Evolutionary conservation across 208 protist genomes (phyloP).

Genomic region (Wallacemonas sp.): DNA sequence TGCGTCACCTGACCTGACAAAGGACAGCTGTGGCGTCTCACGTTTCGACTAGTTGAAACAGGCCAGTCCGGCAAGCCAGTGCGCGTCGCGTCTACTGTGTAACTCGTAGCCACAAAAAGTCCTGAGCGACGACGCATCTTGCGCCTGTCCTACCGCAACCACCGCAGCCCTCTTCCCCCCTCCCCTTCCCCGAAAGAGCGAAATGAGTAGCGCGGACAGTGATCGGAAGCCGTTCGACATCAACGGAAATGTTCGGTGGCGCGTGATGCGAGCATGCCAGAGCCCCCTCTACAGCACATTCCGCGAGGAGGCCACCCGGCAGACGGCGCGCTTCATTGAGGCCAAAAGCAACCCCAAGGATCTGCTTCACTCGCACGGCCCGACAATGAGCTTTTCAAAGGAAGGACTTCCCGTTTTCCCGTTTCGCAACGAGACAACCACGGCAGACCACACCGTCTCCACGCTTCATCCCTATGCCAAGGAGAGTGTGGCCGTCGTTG

Average conservation of each 20-base stretch:
- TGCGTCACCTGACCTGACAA: too few species aligned
- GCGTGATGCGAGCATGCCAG: constrained; percentile 51
- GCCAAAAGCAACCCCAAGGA: constrained; percentile 7
- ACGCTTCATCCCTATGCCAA: not conserved
- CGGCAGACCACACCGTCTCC: not conserved
- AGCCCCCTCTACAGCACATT: constrained; percentile 58
- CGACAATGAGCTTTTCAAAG: constrained; percentile 17
- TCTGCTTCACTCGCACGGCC: not conserved
- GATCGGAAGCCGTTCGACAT: constrained; percentile 28
- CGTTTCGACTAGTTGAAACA: too few species aligned
- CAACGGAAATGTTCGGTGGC: constrained; percentile 30
- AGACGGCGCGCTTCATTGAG: constrained; percentile 29
- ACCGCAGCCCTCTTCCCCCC: too few species aligned
- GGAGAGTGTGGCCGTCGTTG: constrained; percentile 49
- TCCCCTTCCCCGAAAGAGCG: too few species aligned
- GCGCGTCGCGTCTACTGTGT: too few species aligned
- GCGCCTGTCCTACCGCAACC: too few species aligned
- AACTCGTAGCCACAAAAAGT: too few species aligned
- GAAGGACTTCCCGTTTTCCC: constrained; percentile 48
- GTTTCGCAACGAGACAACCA: constrained; percentile 27
- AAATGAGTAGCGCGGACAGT: not conserved
- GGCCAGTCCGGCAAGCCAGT: too few species aligned
- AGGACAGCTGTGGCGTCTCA: too few species aligned
- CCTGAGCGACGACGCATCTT: too few species aligned
- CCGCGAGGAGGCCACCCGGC: constrained; percentile 69